Evolutionary conservation across 805 yeast genomes (phyloP).

Genomic region (baker's yeast (Saccharomyces cerevisiae)): DNA sequence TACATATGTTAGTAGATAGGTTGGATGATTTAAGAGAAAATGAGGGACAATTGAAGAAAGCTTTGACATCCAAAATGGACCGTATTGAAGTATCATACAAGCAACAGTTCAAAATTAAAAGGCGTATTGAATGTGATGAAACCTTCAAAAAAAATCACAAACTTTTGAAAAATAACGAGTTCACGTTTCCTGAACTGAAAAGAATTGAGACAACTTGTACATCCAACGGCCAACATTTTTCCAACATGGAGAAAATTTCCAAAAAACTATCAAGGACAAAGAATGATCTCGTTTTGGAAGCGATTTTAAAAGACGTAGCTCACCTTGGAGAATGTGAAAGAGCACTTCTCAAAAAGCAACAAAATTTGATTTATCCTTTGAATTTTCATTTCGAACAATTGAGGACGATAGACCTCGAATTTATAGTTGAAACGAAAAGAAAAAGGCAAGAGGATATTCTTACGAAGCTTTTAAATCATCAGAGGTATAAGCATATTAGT

Average conservation of each 20-base stretch:
- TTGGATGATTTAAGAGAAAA: slow-evolving; percentile 64
- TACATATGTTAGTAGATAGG: slow-evolving; percentile 50
- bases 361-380: not conserved
- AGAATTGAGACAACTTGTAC: not conserved
- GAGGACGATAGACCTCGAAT: not conserved
- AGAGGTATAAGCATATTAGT: slow-evolving; percentile 10
- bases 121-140: not conserved
- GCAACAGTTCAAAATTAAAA: not conserved
- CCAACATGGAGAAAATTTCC: not conserved
- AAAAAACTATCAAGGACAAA: not conserved
- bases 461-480: slow-evolving; percentile 17
- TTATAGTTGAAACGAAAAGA: slow-evolving; percentile 13
- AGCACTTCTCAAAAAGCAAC: not conserved
- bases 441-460: slow-evolving; percentile 20
- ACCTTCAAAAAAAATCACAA: not conserved
- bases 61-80: not conserved
- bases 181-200: not conserved
- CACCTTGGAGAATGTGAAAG: not conserved
- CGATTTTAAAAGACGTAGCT: not conserved
- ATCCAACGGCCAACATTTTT: not conserved
- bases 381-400: not conserved
- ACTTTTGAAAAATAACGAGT: not conserved
- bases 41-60: slow-evolving; percentile 33
- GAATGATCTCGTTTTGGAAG: not conserved
- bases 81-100: not conserved